Conservation (phyloP, 352 stramenopile species). For the Peronosclerospora sorghi region DNA sequence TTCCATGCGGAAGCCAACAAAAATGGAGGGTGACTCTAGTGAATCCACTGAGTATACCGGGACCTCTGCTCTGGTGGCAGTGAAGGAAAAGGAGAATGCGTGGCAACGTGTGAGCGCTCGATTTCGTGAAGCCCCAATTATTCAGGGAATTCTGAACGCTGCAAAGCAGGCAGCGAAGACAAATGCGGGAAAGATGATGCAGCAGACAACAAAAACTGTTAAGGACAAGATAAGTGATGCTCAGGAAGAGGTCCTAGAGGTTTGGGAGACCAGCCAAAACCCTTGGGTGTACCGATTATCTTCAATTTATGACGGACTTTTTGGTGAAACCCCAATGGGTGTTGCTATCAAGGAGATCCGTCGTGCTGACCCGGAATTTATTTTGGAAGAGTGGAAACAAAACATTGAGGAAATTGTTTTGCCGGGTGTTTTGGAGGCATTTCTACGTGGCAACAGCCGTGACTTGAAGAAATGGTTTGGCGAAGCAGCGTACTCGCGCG, state of each 20-base stretch:
- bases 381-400: conserved; percentile 92
- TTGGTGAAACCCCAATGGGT: conserved; percentile 92
- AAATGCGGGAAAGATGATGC: conserved; percentile 62
- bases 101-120: conserved; percentile 91
- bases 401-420: conserved; percentile 91
- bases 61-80: conserved; percentile 60
- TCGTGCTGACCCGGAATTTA: conserved; percentile 94
- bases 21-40: conserved; percentile 21
- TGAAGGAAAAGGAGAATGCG: conserved; percentile 90
- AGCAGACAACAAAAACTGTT: conserved; percentile 57
- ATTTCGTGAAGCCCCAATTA: conserved; percentile 92
- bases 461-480: conserved; percentile 94
- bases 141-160: conserved; percentile 81
- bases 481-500: conserved; percentile 90
- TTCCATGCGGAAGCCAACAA: conserved; percentile 27
- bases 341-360: conserved; percentile 92
- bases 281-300: conserved; percentile 95
- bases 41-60: conserved; percentile 54
- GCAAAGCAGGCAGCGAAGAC: conserved; percentile 70
- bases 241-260: conserved; percentile 83
- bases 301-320: conserved; percentile 96
- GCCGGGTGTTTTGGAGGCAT: conserved; percentile 91
- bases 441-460: conserved; percentile 90
- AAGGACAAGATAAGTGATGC: conserved; percentile 77
- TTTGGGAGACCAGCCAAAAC: conserved; percentile 98